Evolutionary conservation across 768 basidiomycete species (phyloP).

Genomic region (Suillus decipiens): DNA sequence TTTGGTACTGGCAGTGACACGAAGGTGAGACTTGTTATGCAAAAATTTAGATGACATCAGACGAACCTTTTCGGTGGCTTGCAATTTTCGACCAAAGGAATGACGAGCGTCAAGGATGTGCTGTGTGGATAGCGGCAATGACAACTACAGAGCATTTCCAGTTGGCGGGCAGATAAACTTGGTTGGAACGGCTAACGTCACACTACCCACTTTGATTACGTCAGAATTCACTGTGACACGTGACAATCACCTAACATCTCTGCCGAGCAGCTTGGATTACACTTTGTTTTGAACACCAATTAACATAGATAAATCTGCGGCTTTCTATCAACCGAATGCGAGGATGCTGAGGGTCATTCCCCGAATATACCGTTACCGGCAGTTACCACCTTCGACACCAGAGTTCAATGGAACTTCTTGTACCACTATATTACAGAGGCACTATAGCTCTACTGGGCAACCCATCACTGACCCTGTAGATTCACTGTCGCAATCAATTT

Average conservation of each 20-base stretch:
- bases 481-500: neutral
- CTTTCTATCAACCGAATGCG: neutral
- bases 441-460: slow-evolving; percentile 2
- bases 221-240: neutral
- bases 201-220: too few species aligned
- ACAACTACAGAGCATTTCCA: too few species aligned
- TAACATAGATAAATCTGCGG: neutral
- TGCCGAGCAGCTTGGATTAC: neutral
- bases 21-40: too few species aligned
- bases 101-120: too few species aligned
- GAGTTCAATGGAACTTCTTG: slow-evolving; percentile 2
- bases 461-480: slow-evolving; percentile 12
- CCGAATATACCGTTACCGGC: neutral
- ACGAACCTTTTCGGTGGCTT: too few species aligned
- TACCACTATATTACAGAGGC: slow-evolving; percentile 1
- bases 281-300: neutral
- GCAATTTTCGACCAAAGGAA: too few species aligned
- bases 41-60: too few species aligned
- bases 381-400: neutral
- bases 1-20: too few species aligned
- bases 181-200: too few species aligned
- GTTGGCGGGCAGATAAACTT: too few species aligned
- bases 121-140: too few species aligned
- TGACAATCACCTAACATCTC: neutral
- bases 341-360: neutral